These are phyloP conservation scores for Exidia glandulosa DNA, from an alignment of 768 basidiomycete species.

Conservation along the genomic window DNA sequence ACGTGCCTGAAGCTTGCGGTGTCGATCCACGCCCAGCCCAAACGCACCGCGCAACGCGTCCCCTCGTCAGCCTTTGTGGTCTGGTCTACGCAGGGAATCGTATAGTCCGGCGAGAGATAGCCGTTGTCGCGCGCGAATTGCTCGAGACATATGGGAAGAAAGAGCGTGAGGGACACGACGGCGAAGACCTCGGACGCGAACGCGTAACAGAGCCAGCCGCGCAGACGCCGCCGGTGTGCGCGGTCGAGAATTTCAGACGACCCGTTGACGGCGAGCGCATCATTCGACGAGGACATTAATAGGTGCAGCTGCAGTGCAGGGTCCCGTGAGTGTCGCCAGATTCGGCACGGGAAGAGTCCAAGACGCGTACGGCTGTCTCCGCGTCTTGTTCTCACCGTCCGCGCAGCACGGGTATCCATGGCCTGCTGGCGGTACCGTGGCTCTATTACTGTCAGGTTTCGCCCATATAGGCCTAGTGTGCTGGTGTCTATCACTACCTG, in stretches of 20 bases:
- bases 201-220: neutral
- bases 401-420: neutral
- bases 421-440: neutral
- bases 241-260: too few relatives aligned
- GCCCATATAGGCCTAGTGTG: too few relatives aligned
- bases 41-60: constrained; percentile 63
- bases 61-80: constrained; percentile 14
- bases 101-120: constrained; percentile 57
- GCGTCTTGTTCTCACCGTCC: neutral
- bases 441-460: too few relatives aligned
- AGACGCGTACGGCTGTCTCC: neutral
- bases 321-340: too few relatives aligned
- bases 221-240: neutral
- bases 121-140: constrained; percentile 90
- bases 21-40: constrained; percentile 82
- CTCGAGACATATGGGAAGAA: constrained; percentile 73
- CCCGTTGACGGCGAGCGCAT: neutral
- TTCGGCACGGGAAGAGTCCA: too few relatives aligned
- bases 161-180: constrained; percentile 68
- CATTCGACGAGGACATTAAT: neutral
- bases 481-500: too few relatives aligned
- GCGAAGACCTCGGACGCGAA: constrained; percentile 62
- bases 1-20: constrained; percentile 83
- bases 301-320: too few relatives aligned
- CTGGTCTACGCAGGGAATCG: constrained; percentile 36